Base-by-base conservation (phyloP, 164 flowering plant species). In the Nymphaea thermarum region DNA sequence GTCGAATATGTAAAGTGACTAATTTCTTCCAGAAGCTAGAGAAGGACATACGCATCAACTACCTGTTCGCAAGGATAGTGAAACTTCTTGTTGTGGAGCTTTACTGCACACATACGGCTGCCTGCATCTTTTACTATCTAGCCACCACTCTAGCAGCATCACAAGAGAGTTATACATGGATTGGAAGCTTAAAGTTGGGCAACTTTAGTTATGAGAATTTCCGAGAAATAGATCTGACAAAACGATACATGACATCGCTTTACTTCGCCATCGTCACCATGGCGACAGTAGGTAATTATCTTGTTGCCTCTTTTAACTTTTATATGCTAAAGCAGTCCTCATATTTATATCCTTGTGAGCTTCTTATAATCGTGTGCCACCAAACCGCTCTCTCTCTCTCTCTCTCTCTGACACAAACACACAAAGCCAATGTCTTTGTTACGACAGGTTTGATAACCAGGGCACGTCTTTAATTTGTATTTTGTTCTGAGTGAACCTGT, bases 101-200 rank as follows among this genome's bases (percentile, higher is more conserved):
- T 5, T 88, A 86, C 51, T 88, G 88, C 78, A 86, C 94, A 0
- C 94, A 88, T 67, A 85, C 91, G 0, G 94, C 94, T 15, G 94
- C 94, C 8, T 86, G 89, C 76, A 81, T 88, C 66, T 88, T 86
- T 69, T 88, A 88, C 75, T 86, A 80, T 75, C 75, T 88, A 70
- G 94, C 94, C 15, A 88, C 94, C 11, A 85, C 91, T 4, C 60
- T 85, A 36, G 86, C 94, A n/a, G 66, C 77, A 11, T 69, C 78
- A n/a, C 12, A 82, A 55, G 96, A 89, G 71, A 86, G 88, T 6
- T 81, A 87, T 73, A 89, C 96, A 3, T 89, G 96, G 96, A 89
- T 89, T 41, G 96, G 96, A 73, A 89, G 90, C 68, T 73, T 87
- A 55, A 77, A 75, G 64, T 4, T 89, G 81, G 96, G 96, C 0